Evolutionary conservation across 1,139 yeast genomes (phyloP).

Genomic region (Yamadazyma kanchanaburiensis): DNA sequence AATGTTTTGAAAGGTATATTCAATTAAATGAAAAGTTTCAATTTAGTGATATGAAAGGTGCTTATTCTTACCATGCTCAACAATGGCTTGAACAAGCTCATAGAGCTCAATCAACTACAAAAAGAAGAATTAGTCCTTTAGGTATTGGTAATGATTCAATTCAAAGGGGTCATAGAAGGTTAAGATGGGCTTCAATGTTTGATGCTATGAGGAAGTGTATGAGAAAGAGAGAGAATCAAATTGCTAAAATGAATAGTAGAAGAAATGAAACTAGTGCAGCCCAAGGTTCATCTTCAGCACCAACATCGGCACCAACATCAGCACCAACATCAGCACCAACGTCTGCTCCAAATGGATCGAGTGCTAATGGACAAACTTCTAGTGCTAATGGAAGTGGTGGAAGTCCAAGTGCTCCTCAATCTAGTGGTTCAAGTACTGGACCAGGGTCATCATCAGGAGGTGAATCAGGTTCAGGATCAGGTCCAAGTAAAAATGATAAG

Average conservation of each 20-base stretch:
- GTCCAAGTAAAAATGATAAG: slow-evolving; percentile 26
- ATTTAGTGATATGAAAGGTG: slow-evolving; percentile 82
- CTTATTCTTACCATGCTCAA: slow-evolving; percentile 79
- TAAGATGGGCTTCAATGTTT: slow-evolving; percentile 93
- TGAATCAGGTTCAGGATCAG: background rate
- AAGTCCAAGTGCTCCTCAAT: too few species aligned
- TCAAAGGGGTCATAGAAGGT: slow-evolving; percentile 85
- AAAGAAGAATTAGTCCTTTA: slow-evolving; percentile 83
- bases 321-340: background rate
- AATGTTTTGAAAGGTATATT: slow-evolving; percentile 92
- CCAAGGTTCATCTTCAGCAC: too few species aligned
- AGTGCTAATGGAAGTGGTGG: slow-evolving; percentile 1
- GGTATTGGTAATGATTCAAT: slow-evolving; percentile 91
- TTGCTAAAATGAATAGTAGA: slow-evolving; percentile 33
- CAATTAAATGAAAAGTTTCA: slow-evolving; percentile 89
- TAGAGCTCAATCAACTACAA: slow-evolving; percentile 81
- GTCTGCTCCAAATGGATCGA: background rate
- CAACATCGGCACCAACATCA: background rate
- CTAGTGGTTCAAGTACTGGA: background rate
- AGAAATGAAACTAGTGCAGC: slow-evolving; percentile 20
- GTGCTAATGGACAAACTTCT: too few species aligned
- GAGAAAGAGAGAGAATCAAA: slow-evolving; percentile 71
- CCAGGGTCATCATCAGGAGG: slow-evolving; percentile 8
- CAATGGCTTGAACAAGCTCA: slow-evolving; percentile 92
- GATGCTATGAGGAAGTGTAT: slow-evolving; percentile 91